Evolutionary conservation across 495 filamentous ascomycete genomes (phyloP), one percentile per base, ranked within the genome.

Genomic region (Hypomontagnella monticulosa): DNA sequence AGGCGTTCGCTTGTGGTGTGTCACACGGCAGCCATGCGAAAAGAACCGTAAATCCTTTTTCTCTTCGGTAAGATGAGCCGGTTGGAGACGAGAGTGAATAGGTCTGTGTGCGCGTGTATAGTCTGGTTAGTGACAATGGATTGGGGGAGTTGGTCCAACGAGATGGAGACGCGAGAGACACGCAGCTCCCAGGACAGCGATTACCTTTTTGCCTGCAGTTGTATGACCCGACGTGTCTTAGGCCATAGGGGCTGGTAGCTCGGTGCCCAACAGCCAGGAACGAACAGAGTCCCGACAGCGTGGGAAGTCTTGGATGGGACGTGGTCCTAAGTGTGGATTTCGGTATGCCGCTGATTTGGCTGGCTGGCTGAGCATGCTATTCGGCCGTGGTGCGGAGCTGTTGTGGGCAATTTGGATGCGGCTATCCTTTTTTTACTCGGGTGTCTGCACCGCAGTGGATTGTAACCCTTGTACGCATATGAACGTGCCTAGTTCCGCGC

Each of bases 341-440:
- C 50, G 55, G 59, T 68, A 63, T 54, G 59, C 52, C 33, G 49
- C 54, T 59, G 32, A 34, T 62, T 42, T 68, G 43, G 48, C 65
- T 63, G 54, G 65, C 43, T 62, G 30, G 61, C 27, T 54, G 37
- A 48, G 34, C 48, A 32, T 44, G 19, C 52, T 61, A 43, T 46
- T 60, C 55, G 55, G 66, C 55, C 55, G 55, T 60, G 49, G 59
- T 69, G 66, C 55, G 60, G 66, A 57, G 19, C 59, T 69, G 66
- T 20, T 43, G 66, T 69, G 66, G 49, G 66, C 55, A 23, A 55
- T 63, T 42, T 49, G 52, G 59, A 60, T 69, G 66, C 66, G 60
- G 66, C 60, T 69, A 69, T 69, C 66, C 66, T 69, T 69, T 63
- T 60, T 60, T 69, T 63, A 55, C 49, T 55, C 66, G 66, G 66